A percentile compares a stretch with the other conserved stretches of the same genome.
phyloP scores from a whole-genome alignment of 2,329 filamentous ascomycete genomes.

The Rhynchosporium agropyri region DNA sequence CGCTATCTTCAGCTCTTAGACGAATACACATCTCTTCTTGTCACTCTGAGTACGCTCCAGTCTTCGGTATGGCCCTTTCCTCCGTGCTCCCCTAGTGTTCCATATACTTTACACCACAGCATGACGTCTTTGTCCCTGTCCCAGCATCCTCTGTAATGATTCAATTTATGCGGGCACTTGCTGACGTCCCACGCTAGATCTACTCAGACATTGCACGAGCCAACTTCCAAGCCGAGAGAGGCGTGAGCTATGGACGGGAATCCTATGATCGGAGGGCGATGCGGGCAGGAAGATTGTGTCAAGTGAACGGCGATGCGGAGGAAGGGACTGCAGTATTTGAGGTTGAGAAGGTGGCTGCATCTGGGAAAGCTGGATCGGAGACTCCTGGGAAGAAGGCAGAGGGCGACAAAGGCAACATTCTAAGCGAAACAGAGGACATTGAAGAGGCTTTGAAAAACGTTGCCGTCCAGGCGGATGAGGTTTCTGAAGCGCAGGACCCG shows the following conservation, averaged over 20 bases:
- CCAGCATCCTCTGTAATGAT: too few species aligned
- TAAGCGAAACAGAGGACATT: neutral
- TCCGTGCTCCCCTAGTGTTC: slow-evolving; percentile 1
- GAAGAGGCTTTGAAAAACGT: slow-evolving; percentile 5
- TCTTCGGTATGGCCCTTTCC: slow-evolving; percentile 47
- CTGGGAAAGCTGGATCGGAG: slow-evolving; percentile 45
- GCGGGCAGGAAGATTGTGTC: slow-evolving; percentile 56
- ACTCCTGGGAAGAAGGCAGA: neutral
- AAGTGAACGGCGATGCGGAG: slow-evolving; percentile 43
- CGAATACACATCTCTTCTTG: slow-evolving; percentile 64
- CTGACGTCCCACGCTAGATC: slow-evolving; percentile 27
- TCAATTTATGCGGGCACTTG: neutral
- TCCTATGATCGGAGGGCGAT: slow-evolving; percentile 71
- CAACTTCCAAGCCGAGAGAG: slow-evolving; percentile 69
- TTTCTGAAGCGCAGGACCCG: neutral
- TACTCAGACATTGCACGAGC: slow-evolving; percentile 62
- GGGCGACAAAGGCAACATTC: neutral
- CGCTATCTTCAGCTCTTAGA: slow-evolving; percentile 68
- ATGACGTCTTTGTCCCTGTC: neutral
- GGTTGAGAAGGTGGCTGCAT: slow-evolving; percentile 46
- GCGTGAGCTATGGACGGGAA: slow-evolving; percentile 67
- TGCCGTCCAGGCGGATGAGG: neutral
- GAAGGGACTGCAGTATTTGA: slow-evolving; percentile 15
- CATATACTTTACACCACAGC: neutral
- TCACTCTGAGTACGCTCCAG: slow-evolving; percentile 56